These are phyloP conservation scores for Schizophyllum commune DNA, from an alignment of 1,284 basidiomycete genomes.

Conservation along the genomic window DNA sequence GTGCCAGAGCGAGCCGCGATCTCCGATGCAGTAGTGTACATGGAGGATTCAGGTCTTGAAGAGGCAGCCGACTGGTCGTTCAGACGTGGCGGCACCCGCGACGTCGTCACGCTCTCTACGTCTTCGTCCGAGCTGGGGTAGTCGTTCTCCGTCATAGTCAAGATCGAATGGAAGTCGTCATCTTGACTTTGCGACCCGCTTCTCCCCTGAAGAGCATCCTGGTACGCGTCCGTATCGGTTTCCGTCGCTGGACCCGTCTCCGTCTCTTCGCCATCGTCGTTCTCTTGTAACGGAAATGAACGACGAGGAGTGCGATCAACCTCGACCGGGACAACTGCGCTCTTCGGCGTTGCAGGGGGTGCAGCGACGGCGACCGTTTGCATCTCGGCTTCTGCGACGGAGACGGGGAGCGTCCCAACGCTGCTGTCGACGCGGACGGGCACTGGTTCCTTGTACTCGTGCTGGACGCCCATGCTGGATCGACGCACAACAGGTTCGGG, in stretches of 20 bases:
- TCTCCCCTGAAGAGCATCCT: conserved; percentile 48
- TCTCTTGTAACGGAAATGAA: conserved; percentile 12
- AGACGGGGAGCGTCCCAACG: conserved; percentile 32
- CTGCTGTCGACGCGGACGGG: conserved; percentile 26
- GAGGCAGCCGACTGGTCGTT: neutral
- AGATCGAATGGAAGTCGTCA: conserved; percentile 73
- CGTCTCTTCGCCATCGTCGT: conserved; percentile 41
- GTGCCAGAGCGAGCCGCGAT: neutral
- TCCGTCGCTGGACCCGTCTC: conserved; percentile 60
- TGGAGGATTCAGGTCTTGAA: neutral
- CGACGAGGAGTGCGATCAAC: conserved; percentile 10
- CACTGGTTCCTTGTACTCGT: conserved; percentile 20
- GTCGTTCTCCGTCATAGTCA: conserved; percentile 66
- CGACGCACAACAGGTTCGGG: conserved; percentile 21
- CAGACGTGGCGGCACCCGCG: conserved; percentile 28
- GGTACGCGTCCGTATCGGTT: conserved; percentile 71
- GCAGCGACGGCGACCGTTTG: conserved; percentile 26
- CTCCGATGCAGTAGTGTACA: conserved; percentile 26
- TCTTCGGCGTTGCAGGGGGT: conserved; percentile 4
- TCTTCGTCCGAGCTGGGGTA: conserved; percentile 47
- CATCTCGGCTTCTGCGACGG: conserved; percentile 25
- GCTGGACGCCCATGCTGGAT: conserved; percentile 36
- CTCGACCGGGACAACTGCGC: conserved; percentile 26
- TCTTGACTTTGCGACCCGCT: conserved; percentile 29
- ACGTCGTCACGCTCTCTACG: conserved; percentile 62